These are phyloP conservation scores for Phanerochaete sordida DNA, from an alignment of 768 basidiomycete species.

Conservation along the genomic window DNA sequence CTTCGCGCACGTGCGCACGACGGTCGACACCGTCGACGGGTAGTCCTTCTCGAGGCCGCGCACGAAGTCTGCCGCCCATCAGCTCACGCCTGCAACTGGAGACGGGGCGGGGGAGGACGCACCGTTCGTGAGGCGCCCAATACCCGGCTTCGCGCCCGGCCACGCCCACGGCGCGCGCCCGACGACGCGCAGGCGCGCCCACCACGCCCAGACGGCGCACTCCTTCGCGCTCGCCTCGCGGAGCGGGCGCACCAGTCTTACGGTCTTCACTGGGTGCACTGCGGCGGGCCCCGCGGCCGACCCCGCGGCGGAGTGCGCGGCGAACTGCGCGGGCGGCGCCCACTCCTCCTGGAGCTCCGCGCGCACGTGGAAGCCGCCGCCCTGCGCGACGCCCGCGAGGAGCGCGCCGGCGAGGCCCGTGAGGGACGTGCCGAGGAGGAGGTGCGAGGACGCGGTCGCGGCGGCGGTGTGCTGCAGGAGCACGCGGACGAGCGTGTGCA, in stretches of 20 bases:
- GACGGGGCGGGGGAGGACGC: background rate
- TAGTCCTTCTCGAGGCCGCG: slow-evolving; percentile 77
- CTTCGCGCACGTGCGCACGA: slow-evolving; percentile 77
- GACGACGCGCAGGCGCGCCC: slow-evolving; percentile 53
- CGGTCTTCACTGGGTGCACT: slow-evolving; percentile 11
- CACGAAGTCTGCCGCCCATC: slow-evolving; percentile 61
- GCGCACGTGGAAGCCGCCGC: slow-evolving; percentile 66
- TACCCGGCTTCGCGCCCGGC: slow-evolving; percentile 51
- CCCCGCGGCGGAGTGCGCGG: slow-evolving; percentile 27
- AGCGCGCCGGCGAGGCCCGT: slow-evolving; percentile 73
- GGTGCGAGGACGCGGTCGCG: slow-evolving; percentile 60
- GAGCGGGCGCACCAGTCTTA: slow-evolving; percentile 64
- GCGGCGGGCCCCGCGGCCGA: slow-evolving; percentile 20
- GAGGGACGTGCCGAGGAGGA: slow-evolving; percentile 76
- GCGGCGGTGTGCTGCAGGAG: slow-evolving; percentile 66
- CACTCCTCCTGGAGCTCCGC: slow-evolving; percentile 76
- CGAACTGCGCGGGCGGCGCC: slow-evolving; percentile 30
- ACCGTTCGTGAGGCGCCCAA: slow-evolving; percentile 71
- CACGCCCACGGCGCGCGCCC: slow-evolving; percentile 41
- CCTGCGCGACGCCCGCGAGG: slow-evolving; percentile 72
- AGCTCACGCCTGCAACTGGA: too few species aligned
- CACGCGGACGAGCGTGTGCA: slow-evolving; percentile 61
- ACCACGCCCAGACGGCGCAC: slow-evolving; percentile 75
- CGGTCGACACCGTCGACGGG: slow-evolving; percentile 83
- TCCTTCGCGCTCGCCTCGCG: slow-evolving; percentile 77